These are phyloP conservation scores for Haplosporangium sp. DNA, from an alignment of 371 early-diverging fungal genomes.

Conservation along the genomic window DNA sequence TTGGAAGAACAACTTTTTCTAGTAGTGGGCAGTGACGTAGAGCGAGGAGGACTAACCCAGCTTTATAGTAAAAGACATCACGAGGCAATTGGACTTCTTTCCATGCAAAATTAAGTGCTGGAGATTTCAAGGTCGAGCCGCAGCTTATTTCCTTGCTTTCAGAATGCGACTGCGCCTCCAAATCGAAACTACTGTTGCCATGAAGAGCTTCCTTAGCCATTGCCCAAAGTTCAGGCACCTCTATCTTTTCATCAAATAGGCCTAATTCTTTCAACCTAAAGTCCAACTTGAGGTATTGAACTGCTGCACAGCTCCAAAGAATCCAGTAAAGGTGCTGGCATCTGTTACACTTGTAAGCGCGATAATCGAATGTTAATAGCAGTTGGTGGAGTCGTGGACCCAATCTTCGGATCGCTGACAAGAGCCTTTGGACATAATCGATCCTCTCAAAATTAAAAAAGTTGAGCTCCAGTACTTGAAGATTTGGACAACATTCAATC, in stretches of 20 bases:
- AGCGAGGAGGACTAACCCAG: neutral
- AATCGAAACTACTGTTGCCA: neutral
- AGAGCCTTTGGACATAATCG: neutral
- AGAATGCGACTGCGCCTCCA: neutral
- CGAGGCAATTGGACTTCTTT: neutral
- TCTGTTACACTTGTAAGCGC: neutral
- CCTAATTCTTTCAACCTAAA: neutral
- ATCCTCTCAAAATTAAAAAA: neutral
- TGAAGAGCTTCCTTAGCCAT: neutral
- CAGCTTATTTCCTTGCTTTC: neutral
- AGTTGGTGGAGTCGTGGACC: neutral
- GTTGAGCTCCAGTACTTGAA: neutral
- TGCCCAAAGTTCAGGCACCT: neutral
- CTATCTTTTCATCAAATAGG: neutral
- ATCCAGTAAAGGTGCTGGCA: neutral
- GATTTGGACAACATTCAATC: neutral
- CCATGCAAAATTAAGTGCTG: neutral
- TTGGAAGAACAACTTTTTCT: neutral
- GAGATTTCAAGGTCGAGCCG: neutral
- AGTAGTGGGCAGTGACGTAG: neutral
- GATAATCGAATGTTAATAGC: neutral
- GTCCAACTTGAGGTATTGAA: neutral
- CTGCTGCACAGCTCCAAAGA: neutral
- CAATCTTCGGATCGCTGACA: neutral
- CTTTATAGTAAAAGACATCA: neutral